Conservation (phyloP, 257 asterid genomes). For the Penstemon newberryi region DNA sequence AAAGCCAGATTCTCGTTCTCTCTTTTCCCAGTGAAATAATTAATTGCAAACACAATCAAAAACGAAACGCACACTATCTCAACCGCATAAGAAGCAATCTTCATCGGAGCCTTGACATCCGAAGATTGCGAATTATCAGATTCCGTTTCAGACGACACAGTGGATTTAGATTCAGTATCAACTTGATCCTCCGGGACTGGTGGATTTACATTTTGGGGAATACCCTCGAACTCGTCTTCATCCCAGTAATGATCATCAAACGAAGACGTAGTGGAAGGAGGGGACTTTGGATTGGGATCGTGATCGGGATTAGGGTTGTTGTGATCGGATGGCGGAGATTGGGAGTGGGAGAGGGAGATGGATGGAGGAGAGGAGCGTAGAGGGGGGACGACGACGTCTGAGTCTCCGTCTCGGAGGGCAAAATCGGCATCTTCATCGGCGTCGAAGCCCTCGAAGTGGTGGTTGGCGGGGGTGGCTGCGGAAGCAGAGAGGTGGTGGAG, state of each 20-base stretch:
- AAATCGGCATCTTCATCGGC: conserved; percentile 72
- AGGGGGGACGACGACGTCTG: conserved; percentile 28
- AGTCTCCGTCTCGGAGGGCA: conserved; percentile 27
- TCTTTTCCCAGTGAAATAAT: conserved; percentile 48
- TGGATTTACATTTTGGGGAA: conserved; percentile 42
- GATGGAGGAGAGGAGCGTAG: conserved; percentile 55
- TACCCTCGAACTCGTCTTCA: conserved; percentile 92
- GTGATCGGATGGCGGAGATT: conserved; percentile 51
- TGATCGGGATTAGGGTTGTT: conserved; percentile 27
- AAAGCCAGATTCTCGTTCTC: conserved; percentile 54
- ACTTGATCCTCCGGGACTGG: conserved; percentile 31
- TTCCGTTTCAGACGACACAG: conserved; percentile 34
- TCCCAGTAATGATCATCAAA: conserved; percentile 65
- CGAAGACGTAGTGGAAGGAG: conserved; percentile 35
- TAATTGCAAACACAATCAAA: conserved; percentile 55
- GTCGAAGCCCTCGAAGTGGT: conserved; percentile 92
- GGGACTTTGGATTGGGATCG: no score
- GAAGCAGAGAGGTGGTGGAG: conserved; percentile 64
- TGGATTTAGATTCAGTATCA: conserved; percentile 29
- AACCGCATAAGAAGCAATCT: conserved; percentile 48
- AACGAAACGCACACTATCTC: conserved; percentile 76
- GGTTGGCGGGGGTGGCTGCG: conserved; percentile 22
- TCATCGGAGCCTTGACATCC: conserved; percentile 35
- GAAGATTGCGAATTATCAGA: conserved; percentile 21
- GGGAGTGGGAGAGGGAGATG: conserved; percentile 55